A percentile compares a stretch with the other conserved stretches of the same genome.
These are phyloP conservation scores for Aspergillus chevalieri DNA, from an alignment of 2,329 filamentous ascomycete genomes.

Conservation along the genomic window DNA sequence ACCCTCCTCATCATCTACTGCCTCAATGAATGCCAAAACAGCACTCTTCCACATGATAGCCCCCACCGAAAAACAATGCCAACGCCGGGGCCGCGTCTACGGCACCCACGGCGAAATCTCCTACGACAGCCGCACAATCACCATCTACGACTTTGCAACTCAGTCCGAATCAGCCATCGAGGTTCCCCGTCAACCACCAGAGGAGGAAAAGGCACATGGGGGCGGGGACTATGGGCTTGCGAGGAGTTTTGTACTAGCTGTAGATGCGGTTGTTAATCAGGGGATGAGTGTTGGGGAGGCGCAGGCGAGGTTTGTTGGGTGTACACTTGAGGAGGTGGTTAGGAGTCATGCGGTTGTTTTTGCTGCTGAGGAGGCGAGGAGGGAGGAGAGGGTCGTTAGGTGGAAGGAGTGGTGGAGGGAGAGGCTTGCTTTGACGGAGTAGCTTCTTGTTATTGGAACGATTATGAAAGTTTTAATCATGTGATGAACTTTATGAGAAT, in stretches of 20 bases:
- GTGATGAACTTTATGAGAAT: too few species aligned
- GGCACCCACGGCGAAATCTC: slow-evolving; percentile 79
- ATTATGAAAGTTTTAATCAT: too few species aligned
- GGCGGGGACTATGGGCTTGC: slow-evolving; percentile 76
- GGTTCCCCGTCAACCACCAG: slow-evolving; percentile 54
- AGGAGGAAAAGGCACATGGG: slow-evolving; percentile 57
- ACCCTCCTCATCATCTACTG: not conserved
- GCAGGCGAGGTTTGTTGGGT: slow-evolving; percentile 71
- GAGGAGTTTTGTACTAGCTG: slow-evolving; percentile 74
- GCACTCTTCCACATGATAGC: slow-evolving; percentile 93
- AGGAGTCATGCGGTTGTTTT: slow-evolving; percentile 89
- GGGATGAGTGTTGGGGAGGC: slow-evolving; percentile 62
- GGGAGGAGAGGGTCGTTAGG: slow-evolving; percentile 61
- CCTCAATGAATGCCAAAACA: slow-evolving; percentile 52
- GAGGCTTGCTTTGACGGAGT: slow-evolving; percentile 36
- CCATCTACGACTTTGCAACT: slow-evolving; percentile 64
- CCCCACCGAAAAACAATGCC: slow-evolving; percentile 78
- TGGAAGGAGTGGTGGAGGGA: slow-evolving; percentile 71
- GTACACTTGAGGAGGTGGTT: slow-evolving; percentile 79
- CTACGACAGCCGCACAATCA: slow-evolving; percentile 74
- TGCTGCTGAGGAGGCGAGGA: slow-evolving; percentile 81
- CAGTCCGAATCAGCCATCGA: slow-evolving; percentile 49
- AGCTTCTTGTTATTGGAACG: too few species aligned
- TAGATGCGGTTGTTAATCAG: slow-evolving; percentile 69
- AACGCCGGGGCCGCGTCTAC: slow-evolving; percentile 78